Base-by-base conservation (phyloP, 2,329 filamentous ascomycete genomes). In the Macrophomina pseudophaseolina region DNA sequence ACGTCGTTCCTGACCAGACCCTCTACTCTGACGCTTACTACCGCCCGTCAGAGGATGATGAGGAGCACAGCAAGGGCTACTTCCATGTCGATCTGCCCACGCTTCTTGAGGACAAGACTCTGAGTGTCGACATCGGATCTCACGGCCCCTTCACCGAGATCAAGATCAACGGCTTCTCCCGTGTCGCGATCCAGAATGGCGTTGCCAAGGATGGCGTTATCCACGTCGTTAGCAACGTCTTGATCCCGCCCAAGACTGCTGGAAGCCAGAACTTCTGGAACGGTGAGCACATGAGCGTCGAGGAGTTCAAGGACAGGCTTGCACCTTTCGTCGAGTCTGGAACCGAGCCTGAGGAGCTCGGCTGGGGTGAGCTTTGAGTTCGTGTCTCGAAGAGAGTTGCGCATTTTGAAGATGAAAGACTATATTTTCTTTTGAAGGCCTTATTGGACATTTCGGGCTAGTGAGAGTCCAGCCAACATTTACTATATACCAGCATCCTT, bases 1-100 rank as follows among this genome's bases (percentile, higher is more conserved):
- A 94, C 73, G 84, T 94, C 58, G 90, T 90, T 1, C 85, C 88
- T 49, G 87, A 91, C 73, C 85, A 88, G 67, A 94, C 91, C 0
- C 80, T 97, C 0, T 97, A 97, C 82, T 92, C 90, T 5, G 94
- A 97, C 74, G 90, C 89, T 5, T 91, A 90, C 74, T 95, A 93
- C 80, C 80, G 81, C 0, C 56, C 56, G 3, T 52, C 42, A 8
- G 42, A 48, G 30, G 59, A 58, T 4, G 33, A 52, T 18, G 51
- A 56, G 2, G 59, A 64, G 32, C 42, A 28, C 33, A 32, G 28
- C 33, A 35, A 44, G 38, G 30, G 32, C 6, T 59, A 46, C 54
- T 67, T 64, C 66, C 88, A 90, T 74, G 81, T 91, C 69, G 90
- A 94, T 71, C 81, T 97, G 1, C 87, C 89, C 0, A 96, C 92